These are phyloP conservation scores for Trichoderma gracile DNA, from an alignment of 2,329 filamentous ascomycete genomes.

Conservation along the genomic window DNA sequence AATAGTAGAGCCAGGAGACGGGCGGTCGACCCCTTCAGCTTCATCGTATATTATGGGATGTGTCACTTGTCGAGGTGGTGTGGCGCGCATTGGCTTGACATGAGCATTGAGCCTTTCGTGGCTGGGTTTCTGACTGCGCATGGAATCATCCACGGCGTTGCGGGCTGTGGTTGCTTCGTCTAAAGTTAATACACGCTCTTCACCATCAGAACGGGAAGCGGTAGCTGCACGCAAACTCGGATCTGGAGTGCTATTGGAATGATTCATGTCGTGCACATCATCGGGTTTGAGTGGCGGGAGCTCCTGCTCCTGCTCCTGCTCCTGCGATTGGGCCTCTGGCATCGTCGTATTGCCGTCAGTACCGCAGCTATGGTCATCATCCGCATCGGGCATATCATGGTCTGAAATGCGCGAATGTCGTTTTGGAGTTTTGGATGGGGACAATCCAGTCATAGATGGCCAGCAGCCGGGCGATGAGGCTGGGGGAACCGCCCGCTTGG, in stretches of 20 bases:
- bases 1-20: background rate
- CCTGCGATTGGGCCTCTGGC: background rate
- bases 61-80: background rate
- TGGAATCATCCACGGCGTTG: background rate
- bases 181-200: background rate
- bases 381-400: background rate
- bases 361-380: background rate
- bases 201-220: background rate
- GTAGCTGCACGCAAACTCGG: background rate
- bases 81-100: background rate
- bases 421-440: background rate
- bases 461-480: background rate
- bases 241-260: background rate
- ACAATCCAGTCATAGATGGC: background rate
- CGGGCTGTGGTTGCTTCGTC: background rate
- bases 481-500: background rate
- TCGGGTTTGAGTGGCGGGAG: background rate
- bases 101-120: background rate
- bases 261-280: background rate
- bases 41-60: constrained; percentile 10
- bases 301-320: background rate
- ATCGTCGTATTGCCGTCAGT: too few relatives aligned
- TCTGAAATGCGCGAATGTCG: background rate
- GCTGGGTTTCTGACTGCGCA: background rate
- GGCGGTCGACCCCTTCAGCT: background rate